Evolutionary conservation across 495 filamentous ascomycete genomes (phyloP), one percentile per base, ranked within the genome.

Genomic region (Echria macrotheca): DNA sequence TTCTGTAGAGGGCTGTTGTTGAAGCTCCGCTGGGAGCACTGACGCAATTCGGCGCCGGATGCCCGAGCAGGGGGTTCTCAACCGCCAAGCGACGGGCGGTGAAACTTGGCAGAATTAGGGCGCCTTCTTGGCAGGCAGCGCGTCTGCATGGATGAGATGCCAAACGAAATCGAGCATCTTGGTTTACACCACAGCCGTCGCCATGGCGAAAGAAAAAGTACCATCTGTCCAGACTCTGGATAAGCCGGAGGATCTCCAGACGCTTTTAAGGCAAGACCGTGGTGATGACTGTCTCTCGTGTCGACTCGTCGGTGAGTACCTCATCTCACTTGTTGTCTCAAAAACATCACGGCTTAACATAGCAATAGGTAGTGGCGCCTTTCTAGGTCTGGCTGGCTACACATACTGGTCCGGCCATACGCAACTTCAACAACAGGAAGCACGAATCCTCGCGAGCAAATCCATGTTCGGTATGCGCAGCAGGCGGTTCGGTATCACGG

Each of bases 371-470:
- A 82, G 83, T 44, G 78, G 82, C 25, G 90, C 86, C 12, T 95
- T 96, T 54, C 72, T 93, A 36, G 91, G 90, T n/a, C 82, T 96
- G 39, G 91, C 87, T 11, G 80, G 78, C 5, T 97, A 95, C 72
- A 90, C 81, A 60, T 95, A 91, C 68, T 72, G 81, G 49, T 89
- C 86, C 7, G 91, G 91, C 26, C 85, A 83, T 56, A 65, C 68
- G 31, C 87, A 94, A 61, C 79, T 97, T 15, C 75, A 77, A 39
- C 71, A 79, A 55, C 85, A 88, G 60, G 73, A 82, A 59, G 74
- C 78, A 24, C 71, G 73, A 28, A 94, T 95, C 48, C 66, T 85
- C 50, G 72, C 78, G 53, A 84, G 82, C 60, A 76, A 81, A 22
- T 82, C 84, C 21, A 75, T 81, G 56, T 89, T 90, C 61, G 88